These are phyloP conservation scores for Balansia obtecta DNA, from an alignment of 2,329 filamentous ascomycete genomes.

Conservation along the genomic window DNA sequence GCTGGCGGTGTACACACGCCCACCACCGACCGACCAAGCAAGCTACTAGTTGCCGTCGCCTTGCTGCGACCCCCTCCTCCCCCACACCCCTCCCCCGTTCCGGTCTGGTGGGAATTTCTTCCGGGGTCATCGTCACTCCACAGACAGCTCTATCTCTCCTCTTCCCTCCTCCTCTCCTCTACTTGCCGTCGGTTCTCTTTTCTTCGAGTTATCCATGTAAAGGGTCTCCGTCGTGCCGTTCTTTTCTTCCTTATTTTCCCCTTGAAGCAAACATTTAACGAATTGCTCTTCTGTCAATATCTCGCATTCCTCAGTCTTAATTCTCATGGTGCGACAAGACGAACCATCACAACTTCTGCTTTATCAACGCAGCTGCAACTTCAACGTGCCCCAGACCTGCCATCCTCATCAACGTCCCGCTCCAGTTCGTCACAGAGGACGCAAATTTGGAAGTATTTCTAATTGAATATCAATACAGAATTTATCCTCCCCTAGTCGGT, in stretches of 20 bases:
- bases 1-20: neutral
- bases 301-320: neutral
- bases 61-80: neutral
- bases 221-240: no score
- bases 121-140: constrained; percentile 4
- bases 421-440: neutral
- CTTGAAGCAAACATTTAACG: no score
- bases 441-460: neutral
- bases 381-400: neutral
- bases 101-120: constrained; percentile 6
- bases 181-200: neutral
- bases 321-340: neutral
- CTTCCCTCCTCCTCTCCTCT: neutral
- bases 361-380: neutral
- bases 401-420: neutral
- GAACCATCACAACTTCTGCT: neutral
- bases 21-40: neutral
- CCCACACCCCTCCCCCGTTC: neutral
- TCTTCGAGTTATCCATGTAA: neutral
- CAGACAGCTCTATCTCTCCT: neutral
- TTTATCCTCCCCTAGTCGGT: neutral
- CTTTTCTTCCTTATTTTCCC: no score
- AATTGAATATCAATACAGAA: neutral
- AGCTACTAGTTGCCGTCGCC: neutral
- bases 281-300: no score